Conservation (phyloP, 306 rosid genomes). For the Malus orientalis region DNA sequence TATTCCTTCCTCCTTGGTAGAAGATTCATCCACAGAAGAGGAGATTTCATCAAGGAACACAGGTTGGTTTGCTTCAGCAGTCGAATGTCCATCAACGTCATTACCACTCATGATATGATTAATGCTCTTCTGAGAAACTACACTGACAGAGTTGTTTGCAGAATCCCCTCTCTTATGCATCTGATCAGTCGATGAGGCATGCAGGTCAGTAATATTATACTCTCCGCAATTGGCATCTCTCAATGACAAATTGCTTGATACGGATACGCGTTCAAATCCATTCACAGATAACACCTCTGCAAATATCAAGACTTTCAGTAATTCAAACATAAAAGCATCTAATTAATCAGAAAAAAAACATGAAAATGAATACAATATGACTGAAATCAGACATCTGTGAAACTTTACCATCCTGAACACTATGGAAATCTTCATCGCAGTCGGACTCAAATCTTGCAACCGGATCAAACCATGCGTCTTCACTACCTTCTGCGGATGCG, state of each 20-base stretch:
- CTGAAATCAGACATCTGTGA: background rate
- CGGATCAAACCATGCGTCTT: conserved; percentile 87
- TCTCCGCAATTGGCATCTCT: conserved; percentile 45
- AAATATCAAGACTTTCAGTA: conserved; percentile 1
- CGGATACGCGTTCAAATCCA: conserved; percentile 44
- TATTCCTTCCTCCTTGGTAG: conserved; percentile 51
- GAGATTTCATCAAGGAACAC: conserved; percentile 76
- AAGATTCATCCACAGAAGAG: conserved; percentile 50
- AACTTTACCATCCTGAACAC: conserved; percentile 74
- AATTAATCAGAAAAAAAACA: background rate
- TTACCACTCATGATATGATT: conserved; percentile 26
- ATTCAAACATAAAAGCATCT: background rate
- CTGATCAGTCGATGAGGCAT: conserved; percentile 24
- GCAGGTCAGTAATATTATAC: conserved; percentile 2
- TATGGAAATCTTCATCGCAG: conserved; percentile 81
- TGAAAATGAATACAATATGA: background rate
- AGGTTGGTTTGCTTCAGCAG: conserved; percentile 45
- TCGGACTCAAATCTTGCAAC: conserved; percentile 65
- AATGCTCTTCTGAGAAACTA: conserved; percentile 34
- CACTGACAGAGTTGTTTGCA: conserved; percentile 16
- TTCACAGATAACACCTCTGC: conserved; percentile 56
- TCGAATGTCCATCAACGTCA: conserved; percentile 30
- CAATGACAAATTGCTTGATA: conserved; percentile 33
- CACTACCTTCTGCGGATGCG: conserved; percentile 41
- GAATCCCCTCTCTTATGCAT: conserved; percentile 33